Percentiles rank a stretch among this genome's conserved stretches.
phyloP scores from a whole-genome alignment of 257 asterid species.

The Rehmannia glutinosa region DNA sequence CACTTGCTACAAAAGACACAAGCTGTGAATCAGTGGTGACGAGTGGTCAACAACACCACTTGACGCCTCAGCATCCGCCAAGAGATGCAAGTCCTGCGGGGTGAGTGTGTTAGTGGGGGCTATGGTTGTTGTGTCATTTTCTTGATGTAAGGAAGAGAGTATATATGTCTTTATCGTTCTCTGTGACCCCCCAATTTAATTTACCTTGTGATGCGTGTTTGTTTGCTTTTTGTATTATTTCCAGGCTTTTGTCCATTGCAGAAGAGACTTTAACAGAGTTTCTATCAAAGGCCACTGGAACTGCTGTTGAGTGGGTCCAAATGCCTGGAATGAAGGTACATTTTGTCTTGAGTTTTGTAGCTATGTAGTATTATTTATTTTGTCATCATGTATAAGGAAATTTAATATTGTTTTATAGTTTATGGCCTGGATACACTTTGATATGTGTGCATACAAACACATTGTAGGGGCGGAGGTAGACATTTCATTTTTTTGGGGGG shows the following conservation, averaged over 20 bases:
- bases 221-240: slow-evolving; percentile 36
- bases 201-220: slow-evolving; percentile 40
- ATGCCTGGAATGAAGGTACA: slow-evolving; percentile 98
- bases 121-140: slow-evolving; percentile 49
- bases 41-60: slow-evolving; percentile 81
- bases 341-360: slow-evolving; percentile 14
- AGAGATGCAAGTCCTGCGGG: slow-evolving; percentile 99
- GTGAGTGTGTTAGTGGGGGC: slow-evolving; percentile 55
- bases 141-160: slow-evolving; percentile 29
- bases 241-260: slow-evolving; percentile 94
- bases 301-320: slow-evolving; percentile 98
- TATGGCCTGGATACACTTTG: background rate
- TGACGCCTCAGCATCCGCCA: slow-evolving; percentile 79
- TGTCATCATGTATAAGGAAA: background rate
- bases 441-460: slow-evolving; percentile 12
- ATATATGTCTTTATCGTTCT: slow-evolving; percentile 32
- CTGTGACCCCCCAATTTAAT: slow-evolving; percentile 16
- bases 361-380: slow-evolving; percentile 16
- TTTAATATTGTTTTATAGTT: slow-evolving; percentile 9
- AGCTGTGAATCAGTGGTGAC: slow-evolving; percentile 96
- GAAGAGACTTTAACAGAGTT: slow-evolving; percentile 96
- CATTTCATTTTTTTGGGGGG: too few species aligned
- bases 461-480: too few species aligned
- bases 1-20: slow-evolving; percentile 75
- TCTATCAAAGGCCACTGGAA: slow-evolving; percentile 95